Percentiles rank a stretch among this genome's conserved stretches.
phyloP scores from a whole-genome alignment of 1,284 basidiomycete species.

The Apiotrichum mycotoxinovorans region DNA sequence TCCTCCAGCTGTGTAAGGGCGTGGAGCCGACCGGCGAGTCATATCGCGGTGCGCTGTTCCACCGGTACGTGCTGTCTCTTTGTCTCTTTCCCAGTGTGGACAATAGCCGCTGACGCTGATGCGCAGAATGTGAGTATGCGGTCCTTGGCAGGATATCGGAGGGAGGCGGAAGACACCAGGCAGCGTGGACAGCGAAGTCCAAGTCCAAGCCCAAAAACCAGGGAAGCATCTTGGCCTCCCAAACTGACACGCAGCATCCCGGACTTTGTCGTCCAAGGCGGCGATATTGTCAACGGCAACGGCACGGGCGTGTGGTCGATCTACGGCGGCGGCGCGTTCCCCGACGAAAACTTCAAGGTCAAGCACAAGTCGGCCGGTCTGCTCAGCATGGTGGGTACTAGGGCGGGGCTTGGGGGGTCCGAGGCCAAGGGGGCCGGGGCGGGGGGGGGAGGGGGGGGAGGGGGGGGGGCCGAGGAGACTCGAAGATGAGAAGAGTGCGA shows the following conservation, averaged over 20 bases:
- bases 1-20: slow-evolving; percentile 9
- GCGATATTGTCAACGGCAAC: slow-evolving; percentile 55
- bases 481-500: neutral
- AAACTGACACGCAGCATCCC: slow-evolving; percentile 10
- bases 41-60: slow-evolving; percentile 11
- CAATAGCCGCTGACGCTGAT: neutral
- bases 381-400: slow-evolving; percentile 14
- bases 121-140: slow-evolving; percentile 8
- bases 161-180: too few species aligned
- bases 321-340: slow-evolving; percentile 32
- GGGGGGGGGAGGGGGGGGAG: too few species aligned
- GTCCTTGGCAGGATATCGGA: too few species aligned
- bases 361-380: slow-evolving; percentile 11
- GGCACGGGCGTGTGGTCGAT: slow-evolving; percentile 50
- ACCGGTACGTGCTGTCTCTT: slow-evolving; percentile 15
- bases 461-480: too few species aligned
- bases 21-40: neutral
- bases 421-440: too few species aligned
- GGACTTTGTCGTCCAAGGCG: slow-evolving; percentile 81
- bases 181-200: too few species aligned
- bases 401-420: neutral
- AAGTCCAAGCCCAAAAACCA: too few species aligned
- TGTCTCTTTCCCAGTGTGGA: too few species aligned
- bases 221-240: too few species aligned
- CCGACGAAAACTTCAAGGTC: slow-evolving; percentile 25